These are phyloP conservation scores for Boletus rubropictus DNA, from an alignment of 768 basidiomycete species.

Conservation along the genomic window DNA sequence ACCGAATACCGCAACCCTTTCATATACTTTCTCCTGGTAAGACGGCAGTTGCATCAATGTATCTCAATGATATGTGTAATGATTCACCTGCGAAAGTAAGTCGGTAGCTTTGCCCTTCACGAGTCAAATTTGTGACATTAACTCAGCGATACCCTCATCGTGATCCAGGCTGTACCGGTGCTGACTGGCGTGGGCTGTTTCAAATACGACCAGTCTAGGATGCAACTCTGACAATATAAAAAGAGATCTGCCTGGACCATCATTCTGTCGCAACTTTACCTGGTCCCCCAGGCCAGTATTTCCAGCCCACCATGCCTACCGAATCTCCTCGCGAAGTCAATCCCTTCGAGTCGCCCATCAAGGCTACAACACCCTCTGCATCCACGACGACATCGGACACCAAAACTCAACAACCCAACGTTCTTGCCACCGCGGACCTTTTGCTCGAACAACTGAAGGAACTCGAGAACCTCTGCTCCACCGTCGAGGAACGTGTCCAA, in stretches of 20 bases:
- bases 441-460: constrained; percentile 23
- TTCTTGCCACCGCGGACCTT: constrained; percentile 29
- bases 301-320: constrained; percentile 7
- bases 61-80: background rate
- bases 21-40: too few relatives aligned
- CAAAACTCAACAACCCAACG: constrained; percentile 11
- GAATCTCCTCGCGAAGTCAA: constrained; percentile 1
- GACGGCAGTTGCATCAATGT: too few relatives aligned
- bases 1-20: background rate
- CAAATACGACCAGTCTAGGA: constrained; percentile 9
- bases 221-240: constrained; percentile 9
- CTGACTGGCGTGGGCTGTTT: background rate
- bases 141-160: background rate
- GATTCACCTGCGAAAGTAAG: background rate
- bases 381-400: background rate
- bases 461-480: constrained; percentile 21
- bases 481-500: constrained; percentile 21
- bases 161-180: background rate
- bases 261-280: background rate
- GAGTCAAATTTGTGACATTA: background rate
- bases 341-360: constrained; percentile 23
- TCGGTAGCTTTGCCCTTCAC: background rate
- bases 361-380: background rate
- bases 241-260: background rate
- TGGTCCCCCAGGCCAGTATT: background rate